Evolutionary conservation across 306 rosid species (phyloP), one percentile per base, ranked within the genome.

Genomic region (Acacia confusa): DNA sequence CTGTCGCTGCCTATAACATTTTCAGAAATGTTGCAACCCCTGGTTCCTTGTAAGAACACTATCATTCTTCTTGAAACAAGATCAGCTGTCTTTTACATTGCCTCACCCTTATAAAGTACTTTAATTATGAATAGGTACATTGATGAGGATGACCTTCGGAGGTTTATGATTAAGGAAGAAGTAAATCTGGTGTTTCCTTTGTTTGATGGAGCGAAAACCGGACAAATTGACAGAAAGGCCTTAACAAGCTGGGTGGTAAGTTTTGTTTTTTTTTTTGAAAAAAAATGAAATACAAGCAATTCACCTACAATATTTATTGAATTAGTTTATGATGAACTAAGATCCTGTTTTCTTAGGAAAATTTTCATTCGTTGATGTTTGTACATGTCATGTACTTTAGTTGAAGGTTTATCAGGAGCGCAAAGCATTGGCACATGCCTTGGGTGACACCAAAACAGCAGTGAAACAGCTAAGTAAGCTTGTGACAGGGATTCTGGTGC

Each of bases 371-470:
- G 9, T 64, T 28, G 7, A 70, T 76, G 50, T 80, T 68, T 45
- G 44, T 52, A 44, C 40, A 64, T 17, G 73, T 3, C 82, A 19
- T 67, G 27, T 84, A 81, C 41, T 80, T 84, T 88, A 95, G 99
- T 75, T 93, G 75, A 95, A 92, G 85, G 94, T 93, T 64, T 93
- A 82, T 81, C 92, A 89, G 75, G 98, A 91, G 66, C 97, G 99
- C 45, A 95, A 85, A 89, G 94, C 96, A 60, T 82, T 95, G 70
- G 94, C 97, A 57, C 99, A 95, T 78, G 88, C 99, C 76, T 84
- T 95, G 82, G 84, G 79, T 8, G 99, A 95, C 86, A 92, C 99
- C 9, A 95, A 92, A 86, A 95, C 99, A 20, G 98, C 99, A 0
- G 94, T 95, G 28, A 93, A 86, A 68, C 98, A 95, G 82, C 74